Percentiles rank a stretch among this genome's conserved stretches.
Conservation (phyloP, 2,329 filamentous ascomycete species). For the Ilyonectria destructans region DNA sequence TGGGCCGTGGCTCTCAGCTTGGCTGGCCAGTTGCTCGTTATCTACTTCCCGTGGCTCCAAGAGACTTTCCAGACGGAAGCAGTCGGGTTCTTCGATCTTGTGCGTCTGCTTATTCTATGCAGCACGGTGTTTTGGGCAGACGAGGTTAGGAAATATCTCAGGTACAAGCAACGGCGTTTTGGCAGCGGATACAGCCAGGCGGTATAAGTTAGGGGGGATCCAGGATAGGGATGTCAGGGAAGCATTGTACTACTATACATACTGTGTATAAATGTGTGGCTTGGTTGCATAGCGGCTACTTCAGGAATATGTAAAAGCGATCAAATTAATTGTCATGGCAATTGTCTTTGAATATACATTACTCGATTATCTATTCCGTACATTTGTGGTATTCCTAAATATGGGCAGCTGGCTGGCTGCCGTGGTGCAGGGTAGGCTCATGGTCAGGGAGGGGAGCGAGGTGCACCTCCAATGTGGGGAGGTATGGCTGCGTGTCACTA, state of each 20-base stretch:
- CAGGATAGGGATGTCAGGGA: slow-evolving; percentile 11
- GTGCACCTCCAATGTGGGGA: slow-evolving; percentile 38
- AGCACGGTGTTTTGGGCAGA: slow-evolving; percentile 97
- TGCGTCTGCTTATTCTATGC: slow-evolving; percentile 81
- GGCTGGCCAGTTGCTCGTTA: slow-evolving; percentile 89
- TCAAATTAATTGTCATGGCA: slow-evolving; percentile 17
- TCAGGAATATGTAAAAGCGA: slow-evolving; percentile 6
- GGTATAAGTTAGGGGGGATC: slow-evolving; percentile 62
- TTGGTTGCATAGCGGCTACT: slow-evolving; percentile 41
- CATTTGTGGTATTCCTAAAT: not conserved
- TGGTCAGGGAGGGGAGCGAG: not conserved
- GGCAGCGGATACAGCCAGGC: slow-evolving; percentile 77
- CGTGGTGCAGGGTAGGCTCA: slow-evolving; percentile 42
- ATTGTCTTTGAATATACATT: not conserved
- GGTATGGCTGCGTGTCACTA: slow-evolving; percentile 48
- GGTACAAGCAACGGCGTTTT: slow-evolving; percentile 71
- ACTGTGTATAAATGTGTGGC: slow-evolving; percentile 31
- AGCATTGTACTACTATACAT: slow-evolving; percentile 34
- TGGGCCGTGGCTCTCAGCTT: slow-evolving; percentile 92
- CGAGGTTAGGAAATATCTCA: slow-evolving; percentile 87
- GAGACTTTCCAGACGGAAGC: slow-evolving; percentile 97
- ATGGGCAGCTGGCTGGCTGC: too few species aligned
- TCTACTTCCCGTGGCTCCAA: slow-evolving; percentile 96
- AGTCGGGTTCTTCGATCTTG: slow-evolving; percentile 80
- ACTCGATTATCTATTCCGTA: not conserved